Evolutionary conservation across 2,329 filamentous ascomycete species (phyloP), one percentile per base, ranked within the genome.

Genomic region (Penicillium occitanis): DNA sequence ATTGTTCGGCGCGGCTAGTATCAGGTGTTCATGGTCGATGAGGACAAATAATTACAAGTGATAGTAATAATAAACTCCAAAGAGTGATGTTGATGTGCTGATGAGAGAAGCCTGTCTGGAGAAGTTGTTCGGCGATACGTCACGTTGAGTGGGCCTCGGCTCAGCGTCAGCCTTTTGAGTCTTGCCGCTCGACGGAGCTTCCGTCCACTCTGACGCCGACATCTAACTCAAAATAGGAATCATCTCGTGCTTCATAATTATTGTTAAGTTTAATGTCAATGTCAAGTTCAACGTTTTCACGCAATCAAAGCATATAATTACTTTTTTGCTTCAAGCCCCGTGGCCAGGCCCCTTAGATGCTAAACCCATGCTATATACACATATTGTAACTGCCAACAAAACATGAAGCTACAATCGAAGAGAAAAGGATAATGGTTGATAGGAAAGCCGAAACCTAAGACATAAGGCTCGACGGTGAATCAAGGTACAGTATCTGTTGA

Each of bases 71-170:
- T 5, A 25, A 30, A 33, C 22, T 60, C 6, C 19, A 33, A 14
- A 46, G 35, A 46, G 28, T 4, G 14, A 25, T 14, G 5, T 42
- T 25, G 33, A 40, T 42, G 33, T 25, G 40, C 58, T 46, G 40
- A 22, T 55, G 37, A 63, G 25, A 42, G 35, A 42, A 59, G 19
- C 33, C 28, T 48, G 48, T 17, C 57, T 25, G 13, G 19, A 28
- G 19, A 33, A 19, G 17, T 44, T 30, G 57, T 28, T 59, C 30
- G 22, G 14, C 37, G 57, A 60, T 60, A 60, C 57, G 57, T 60
- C 57, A 60, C 57, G 40, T 33, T 60, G 40, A 46, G 57, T 60
- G 57, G 57, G 57, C 57, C 57, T 60, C 57, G 57, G 57, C 57
- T 60, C 57, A 60, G 25, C 57, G 4, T 55, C 17, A 19, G n/a